phyloP scores from a whole-genome alignment of 2,329 filamentous ascomycete genomes.

The Cryphonectria japonica region DNA sequence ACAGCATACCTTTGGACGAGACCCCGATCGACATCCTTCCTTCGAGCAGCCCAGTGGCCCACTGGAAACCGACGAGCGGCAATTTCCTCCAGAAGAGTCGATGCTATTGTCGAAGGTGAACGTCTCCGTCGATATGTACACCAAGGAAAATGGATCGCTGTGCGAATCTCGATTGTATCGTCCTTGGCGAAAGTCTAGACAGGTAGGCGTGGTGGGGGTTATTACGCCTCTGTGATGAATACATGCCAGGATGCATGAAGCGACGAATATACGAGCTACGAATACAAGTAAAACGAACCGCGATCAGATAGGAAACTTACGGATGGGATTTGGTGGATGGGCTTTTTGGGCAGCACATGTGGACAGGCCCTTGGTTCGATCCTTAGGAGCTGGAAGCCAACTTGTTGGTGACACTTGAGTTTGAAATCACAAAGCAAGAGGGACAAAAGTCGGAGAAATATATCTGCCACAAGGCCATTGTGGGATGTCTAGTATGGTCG shows the following conservation, averaged over 20 bases:
- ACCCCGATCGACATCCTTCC: neutral
- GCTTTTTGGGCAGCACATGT: neutral
- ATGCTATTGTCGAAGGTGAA: conserved; percentile 7
- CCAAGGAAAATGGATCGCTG: neutral
- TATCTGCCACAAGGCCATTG: too few species aligned
- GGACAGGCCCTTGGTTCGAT: neutral
- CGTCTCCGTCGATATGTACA: conserved; percentile 8
- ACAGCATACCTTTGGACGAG: neutral
- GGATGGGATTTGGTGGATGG: neutral
- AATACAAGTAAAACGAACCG: neutral
- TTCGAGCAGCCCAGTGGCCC: conserved; percentile 12
- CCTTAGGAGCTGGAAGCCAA: neutral
- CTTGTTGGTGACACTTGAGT: neutral
- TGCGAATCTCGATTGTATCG: conserved; percentile 11
- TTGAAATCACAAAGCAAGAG: neutral
- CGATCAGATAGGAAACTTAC: too few species aligned
- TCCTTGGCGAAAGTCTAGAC: neutral
- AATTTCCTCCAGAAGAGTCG: conserved; percentile 6
- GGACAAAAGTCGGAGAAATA: neutral
- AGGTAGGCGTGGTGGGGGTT: neutral
- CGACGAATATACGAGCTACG: neutral
- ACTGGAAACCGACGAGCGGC: conserved; percentile 10
- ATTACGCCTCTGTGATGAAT: neutral
- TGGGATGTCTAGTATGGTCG: neutral
- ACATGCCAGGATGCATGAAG: neutral